Evolutionary conservation across 1,284 basidiomycete species (phyloP).

Genomic region (Ganoderma sinense): DNA sequence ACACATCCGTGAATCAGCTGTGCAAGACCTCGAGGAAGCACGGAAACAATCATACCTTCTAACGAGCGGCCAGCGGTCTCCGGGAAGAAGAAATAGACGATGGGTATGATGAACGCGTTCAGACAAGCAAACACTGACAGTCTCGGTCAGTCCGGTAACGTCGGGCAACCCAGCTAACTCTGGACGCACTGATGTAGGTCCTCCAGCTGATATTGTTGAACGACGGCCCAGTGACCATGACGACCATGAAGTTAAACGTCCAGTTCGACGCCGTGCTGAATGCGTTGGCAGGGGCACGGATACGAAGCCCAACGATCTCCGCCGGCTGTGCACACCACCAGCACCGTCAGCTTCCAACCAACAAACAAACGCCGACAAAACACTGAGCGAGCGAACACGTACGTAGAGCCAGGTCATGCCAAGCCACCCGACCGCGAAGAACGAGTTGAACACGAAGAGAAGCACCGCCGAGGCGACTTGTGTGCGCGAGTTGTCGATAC

Average conservation of each 20-base stretch:
- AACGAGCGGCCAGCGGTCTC: conserved; percentile 71
- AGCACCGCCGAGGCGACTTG: conserved; percentile 65
- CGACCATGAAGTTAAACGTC: conserved; percentile 72
- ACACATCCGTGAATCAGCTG: neutral
- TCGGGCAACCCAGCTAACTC: neutral
- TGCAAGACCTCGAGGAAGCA: neutral
- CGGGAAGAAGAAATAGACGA: conserved; percentile 73
- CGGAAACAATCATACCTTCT: conserved; percentile 50
- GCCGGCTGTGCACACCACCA: conserved; percentile 52
- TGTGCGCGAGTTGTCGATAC: conserved; percentile 52
- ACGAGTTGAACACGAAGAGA: conserved; percentile 75
- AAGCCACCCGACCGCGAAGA: conserved; percentile 78
- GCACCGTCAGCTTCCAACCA: conserved; percentile 8
- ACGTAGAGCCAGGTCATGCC: conserved; percentile 78
- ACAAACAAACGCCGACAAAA: neutral
- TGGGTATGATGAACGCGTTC: conserved; percentile 67
- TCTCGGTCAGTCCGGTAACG: neutral
- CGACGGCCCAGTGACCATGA: conserved; percentile 72
- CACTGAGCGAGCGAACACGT: conserved; percentile 32
- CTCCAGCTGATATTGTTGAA: conserved; percentile 69
- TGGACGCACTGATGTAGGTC: conserved; percentile 62
- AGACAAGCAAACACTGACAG: conserved; percentile 62
- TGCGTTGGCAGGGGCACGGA: conserved; percentile 74
- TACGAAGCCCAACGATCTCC: conserved; percentile 69
- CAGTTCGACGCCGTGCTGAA: conserved; percentile 74